Percentiles rank a stretch among this genome's conserved stretches.
phyloP scores from a whole-genome alignment of 176 grass and related monocot species.

The Zea luxurians region DNA sequence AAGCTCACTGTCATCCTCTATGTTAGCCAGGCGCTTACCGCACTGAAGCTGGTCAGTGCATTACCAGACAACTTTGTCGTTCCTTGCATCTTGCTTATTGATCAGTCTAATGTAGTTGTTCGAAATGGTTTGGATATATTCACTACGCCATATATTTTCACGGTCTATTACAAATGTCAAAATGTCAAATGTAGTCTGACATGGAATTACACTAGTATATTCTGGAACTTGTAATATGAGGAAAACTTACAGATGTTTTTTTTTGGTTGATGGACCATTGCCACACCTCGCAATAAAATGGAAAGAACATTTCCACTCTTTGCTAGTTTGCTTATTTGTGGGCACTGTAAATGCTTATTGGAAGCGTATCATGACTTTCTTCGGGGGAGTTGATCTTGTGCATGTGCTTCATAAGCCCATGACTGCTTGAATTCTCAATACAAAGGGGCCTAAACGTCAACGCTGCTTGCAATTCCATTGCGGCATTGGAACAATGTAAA shows the following conservation, averaged over 20 bases:
- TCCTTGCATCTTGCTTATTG: constrained; percentile 13
- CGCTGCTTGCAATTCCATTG: not conserved
- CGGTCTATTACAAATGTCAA: not conserved
- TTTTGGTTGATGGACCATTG: constrained; percentile 18
- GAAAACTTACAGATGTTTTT: not conserved
- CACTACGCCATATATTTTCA: not conserved
- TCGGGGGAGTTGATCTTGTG: not conserved
- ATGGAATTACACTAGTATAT: not conserved
- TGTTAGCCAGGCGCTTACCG: constrained; percentile 75
- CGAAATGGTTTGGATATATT: constrained; percentile 3
- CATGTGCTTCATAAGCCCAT: not conserved
- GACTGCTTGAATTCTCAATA: not conserved
- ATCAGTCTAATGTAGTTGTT: constrained; percentile 18
- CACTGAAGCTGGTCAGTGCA: constrained; percentile 75
- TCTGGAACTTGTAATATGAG: not conserved
- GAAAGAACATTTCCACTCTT: not conserved
- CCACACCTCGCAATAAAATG: not conserved
- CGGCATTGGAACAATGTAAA: constrained; percentile 9
- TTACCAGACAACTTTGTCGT: not conserved
- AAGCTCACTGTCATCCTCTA: constrained; percentile 95
- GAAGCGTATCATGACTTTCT: not conserved
- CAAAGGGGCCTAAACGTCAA: not conserved
- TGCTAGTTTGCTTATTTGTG: not conserved
- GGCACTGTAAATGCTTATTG: constrained; percentile 6
- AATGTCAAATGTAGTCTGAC: constrained; percentile 6